These are phyloP conservation scores for Centrapalus pauciflorus DNA, from an alignment of 129 eudicot species.

Conservation along the genomic window DNA sequence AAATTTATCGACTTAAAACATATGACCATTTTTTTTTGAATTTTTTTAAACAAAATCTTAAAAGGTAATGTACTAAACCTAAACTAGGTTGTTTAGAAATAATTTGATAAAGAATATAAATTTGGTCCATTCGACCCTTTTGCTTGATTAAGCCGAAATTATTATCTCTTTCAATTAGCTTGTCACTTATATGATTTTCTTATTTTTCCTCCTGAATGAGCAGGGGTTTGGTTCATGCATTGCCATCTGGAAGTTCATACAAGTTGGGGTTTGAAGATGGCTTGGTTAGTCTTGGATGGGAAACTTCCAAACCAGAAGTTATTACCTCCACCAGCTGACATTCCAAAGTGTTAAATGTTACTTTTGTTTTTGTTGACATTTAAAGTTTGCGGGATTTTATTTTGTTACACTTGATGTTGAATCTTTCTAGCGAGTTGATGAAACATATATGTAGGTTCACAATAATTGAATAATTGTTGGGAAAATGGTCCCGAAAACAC, in stretches of 20 bases:
- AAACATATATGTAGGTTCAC: background rate
- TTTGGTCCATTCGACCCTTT: too few relatives aligned
- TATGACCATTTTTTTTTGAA: too few relatives aligned
- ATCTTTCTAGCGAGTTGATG: background rate
- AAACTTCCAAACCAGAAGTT: conserved; percentile 29
- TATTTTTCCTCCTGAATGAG: background rate
- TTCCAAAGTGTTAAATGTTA: conserved; percentile 41
- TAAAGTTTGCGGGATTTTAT: too few relatives aligned
- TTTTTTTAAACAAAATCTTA: too few relatives aligned
- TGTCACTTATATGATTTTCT: background rate
- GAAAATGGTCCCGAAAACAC: too few relatives aligned
- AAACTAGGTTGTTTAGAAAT: too few relatives aligned
- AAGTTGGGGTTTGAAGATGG: conserved; percentile 50
- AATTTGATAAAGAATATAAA: too few relatives aligned
- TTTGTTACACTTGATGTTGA: background rate
- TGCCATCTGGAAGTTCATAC: conserved; percentile 29
- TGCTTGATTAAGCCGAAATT: too few relatives aligned
- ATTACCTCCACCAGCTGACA: conserved; percentile 45
- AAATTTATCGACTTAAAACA: too few relatives aligned
- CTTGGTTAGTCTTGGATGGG: conserved; percentile 44
- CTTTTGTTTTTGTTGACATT: background rate
- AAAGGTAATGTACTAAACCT: too few relatives aligned
- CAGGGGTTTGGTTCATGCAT: conserved; percentile 46
- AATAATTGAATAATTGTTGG: too few relatives aligned
- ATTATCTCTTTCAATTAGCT: too few relatives aligned